phyloP scores from a whole-genome alignment of 768 basidiomycete species.

The Termitomyces sp. region DNA sequence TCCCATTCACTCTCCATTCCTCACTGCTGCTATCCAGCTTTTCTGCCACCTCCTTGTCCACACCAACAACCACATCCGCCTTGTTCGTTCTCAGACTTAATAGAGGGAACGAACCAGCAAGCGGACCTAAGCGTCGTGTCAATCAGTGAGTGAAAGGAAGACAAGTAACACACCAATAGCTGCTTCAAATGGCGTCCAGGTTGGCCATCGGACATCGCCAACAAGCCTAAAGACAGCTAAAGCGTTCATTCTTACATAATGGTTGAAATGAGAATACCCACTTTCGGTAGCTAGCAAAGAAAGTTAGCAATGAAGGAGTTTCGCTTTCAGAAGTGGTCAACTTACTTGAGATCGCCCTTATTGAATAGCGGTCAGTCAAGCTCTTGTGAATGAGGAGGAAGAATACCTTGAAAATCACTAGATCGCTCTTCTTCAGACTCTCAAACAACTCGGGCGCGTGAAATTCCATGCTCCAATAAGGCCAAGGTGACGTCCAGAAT shows the following conservation, averaged over 20 bases:
- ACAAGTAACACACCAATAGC: constrained; percentile 56
- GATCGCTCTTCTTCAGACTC: constrained; percentile 48
- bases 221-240: constrained; percentile 57
- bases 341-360: constrained; percentile 89
- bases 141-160: no score
- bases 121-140: constrained; percentile 44
- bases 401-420: constrained; percentile 83
- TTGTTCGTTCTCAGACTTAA: constrained; percentile 91
- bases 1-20: constrained; percentile 79
- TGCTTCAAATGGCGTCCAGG: constrained; percentile 66
- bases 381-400: not conserved
- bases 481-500: constrained; percentile 75
- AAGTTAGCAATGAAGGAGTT: not conserved
- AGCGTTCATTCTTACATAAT: not conserved
- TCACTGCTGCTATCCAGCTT: constrained; percentile 60
- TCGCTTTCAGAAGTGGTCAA: constrained; percentile 12
- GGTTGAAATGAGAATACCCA: constrained; percentile 31
- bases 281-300: constrained; percentile 70
- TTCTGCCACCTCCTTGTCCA: constrained; percentile 66
- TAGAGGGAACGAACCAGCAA: constrained; percentile 76
- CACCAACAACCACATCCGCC: constrained; percentile 89
- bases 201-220: constrained; percentile 86
- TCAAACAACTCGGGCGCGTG: constrained; percentile 50
- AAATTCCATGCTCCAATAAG: constrained; percentile 72
- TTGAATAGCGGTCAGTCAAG: not conserved